These are phyloP conservation scores for Diutina siamensis DNA, from an alignment of 1,139 yeast species.

Conservation along the genomic window DNA sequence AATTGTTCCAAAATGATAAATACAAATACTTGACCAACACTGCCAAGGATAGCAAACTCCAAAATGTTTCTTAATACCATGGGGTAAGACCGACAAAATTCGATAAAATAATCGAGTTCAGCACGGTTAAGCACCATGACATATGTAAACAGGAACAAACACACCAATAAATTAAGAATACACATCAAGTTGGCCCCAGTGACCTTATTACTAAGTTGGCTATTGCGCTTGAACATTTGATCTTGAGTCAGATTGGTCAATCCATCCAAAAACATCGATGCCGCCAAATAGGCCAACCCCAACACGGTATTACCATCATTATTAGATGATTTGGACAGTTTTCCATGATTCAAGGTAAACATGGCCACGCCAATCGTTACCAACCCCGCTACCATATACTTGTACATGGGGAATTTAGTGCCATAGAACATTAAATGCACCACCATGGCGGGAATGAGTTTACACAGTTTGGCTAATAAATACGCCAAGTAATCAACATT, in stretches of 20 bases:
- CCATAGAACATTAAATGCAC: conserved; percentile 69
- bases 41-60: conserved; percentile 68
- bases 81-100: conserved; percentile 31
- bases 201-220: conserved; percentile 9
- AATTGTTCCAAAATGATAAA: conserved; percentile 74
- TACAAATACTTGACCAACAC: conserved; percentile 86
- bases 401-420: conserved; percentile 61
- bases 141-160: conserved; percentile 27
- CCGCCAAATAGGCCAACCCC: conserved; percentile 50
- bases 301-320: conserved; percentile 32
- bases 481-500: conserved; percentile 83
- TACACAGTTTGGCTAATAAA: conserved; percentile 85
- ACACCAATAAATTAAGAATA: conserved; percentile 53
- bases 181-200: conserved; percentile 88
- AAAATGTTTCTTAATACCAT: conserved; percentile 45
- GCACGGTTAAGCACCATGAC: conserved; percentile 30
- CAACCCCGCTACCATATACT: conserved; percentile 60
- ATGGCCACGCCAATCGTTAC: conserved; percentile 76
- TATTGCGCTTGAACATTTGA: conserved; percentile 45
- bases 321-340: conserved; percentile 13
- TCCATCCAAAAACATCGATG: conserved; percentile 76
- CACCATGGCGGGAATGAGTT: conserved; percentile 82
- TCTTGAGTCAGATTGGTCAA: conserved; percentile 91
- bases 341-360: conserved; percentile 46
- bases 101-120: conserved; percentile 38